Conservation (phyloP, 2,329 filamentous ascomycete genomes). For the Lachnellula occidentalis region DNA sequence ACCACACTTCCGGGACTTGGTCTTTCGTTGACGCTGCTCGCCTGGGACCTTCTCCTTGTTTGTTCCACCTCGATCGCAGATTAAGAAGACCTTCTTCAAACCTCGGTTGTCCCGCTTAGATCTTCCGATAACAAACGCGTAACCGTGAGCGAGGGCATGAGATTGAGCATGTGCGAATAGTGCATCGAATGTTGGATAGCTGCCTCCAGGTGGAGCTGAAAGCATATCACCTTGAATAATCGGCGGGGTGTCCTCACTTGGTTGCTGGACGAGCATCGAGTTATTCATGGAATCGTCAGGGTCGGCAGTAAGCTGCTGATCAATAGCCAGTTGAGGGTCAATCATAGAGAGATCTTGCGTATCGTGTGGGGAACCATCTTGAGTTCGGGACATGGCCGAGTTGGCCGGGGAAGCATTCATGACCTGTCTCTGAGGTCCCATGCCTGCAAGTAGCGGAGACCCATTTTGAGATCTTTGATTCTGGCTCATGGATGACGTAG, state of each 20-base stretch:
- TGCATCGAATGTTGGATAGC: slow-evolving; percentile 58
- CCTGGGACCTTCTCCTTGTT: slow-evolving; percentile 43
- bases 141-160: slow-evolving; percentile 63
- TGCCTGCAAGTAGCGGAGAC: slow-evolving; percentile 23
- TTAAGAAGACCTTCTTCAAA: slow-evolving; percentile 62
- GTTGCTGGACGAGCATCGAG: slow-evolving; percentile 14
- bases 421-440: slow-evolving; percentile 18
- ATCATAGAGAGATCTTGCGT: slow-evolving; percentile 31
- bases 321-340: slow-evolving; percentile 29
- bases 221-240: slow-evolving; percentile 28
- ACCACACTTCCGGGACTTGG: slow-evolving; percentile 63
- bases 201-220: slow-evolving; percentile 52
- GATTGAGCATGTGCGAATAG: slow-evolving; percentile 58
- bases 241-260: slow-evolving; percentile 8
- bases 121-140: slow-evolving; percentile 62
- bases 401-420: slow-evolving; percentile 27
- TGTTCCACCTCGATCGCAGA: slow-evolving; percentile 62
- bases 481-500: slow-evolving; percentile 20
- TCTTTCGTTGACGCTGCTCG: slow-evolving; percentile 48
- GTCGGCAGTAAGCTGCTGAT: slow-evolving; percentile 24
- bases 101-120: slow-evolving; percentile 61
- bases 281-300: slow-evolving; percentile 16
- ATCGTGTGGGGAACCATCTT: slow-evolving; percentile 22
- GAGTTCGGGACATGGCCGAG: slow-evolving; percentile 18
- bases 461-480: slow-evolving; percentile 26